Conservation (phyloP, 805 yeast genomes). For the Pichia manshurica region DNA sequence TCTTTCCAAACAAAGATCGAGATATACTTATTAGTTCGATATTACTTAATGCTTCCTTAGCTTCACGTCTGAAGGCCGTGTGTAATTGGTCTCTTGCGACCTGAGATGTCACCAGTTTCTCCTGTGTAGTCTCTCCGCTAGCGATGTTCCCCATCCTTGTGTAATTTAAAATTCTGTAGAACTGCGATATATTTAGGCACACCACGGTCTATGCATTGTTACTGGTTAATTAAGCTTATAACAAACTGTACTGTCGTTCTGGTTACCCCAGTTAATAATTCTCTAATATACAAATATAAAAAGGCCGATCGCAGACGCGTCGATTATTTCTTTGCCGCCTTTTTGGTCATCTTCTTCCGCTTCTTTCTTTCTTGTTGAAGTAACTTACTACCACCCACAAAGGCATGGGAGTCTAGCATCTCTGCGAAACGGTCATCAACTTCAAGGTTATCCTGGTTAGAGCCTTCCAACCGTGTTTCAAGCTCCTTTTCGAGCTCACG, state of each 20-base stretch:
- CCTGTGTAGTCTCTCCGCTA: not conserved
- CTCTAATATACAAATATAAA: too few species aligned
- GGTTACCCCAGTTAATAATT: too few species aligned
- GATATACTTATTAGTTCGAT: conserved; percentile 10
- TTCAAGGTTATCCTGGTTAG: conserved; percentile 36
- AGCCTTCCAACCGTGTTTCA: conserved; percentile 41
- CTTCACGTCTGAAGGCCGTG: not conserved
- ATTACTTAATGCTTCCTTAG: not conserved
- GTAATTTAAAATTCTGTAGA: too few species aligned
- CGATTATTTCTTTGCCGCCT: too few species aligned
- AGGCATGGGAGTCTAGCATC: conserved; percentile 78
- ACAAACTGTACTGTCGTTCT: too few species aligned
- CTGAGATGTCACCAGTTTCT: not conserved
- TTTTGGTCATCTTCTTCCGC: conserved; percentile 10
- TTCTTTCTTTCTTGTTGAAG: conserved; percentile 70
- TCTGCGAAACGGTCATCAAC: conserved; percentile 82
- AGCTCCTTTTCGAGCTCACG: conserved; percentile 46
- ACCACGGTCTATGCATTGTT: too few species aligned
- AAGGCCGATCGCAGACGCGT: too few species aligned
- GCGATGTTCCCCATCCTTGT: not conserved
- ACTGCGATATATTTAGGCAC: too few species aligned
- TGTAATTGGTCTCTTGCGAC: not conserved
- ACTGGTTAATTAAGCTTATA: too few species aligned
- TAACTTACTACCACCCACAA: conserved; percentile 87
- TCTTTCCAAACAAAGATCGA: conserved; percentile 2